Evolutionary conservation across 1,284 basidiomycete species (phyloP).

Genomic region (Puccinia brachypodii): DNA sequence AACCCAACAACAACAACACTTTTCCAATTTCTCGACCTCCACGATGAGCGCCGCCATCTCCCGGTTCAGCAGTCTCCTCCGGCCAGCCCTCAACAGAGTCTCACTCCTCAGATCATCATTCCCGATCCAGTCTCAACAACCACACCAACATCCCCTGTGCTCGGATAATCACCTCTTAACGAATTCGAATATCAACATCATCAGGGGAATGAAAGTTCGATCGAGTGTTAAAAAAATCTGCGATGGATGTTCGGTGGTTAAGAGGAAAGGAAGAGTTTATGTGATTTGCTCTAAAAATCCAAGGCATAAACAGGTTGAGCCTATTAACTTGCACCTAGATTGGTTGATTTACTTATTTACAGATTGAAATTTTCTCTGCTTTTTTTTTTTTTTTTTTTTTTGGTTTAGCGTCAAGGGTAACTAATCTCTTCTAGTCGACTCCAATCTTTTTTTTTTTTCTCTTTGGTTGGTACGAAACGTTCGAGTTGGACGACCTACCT

Average conservation of each 20-base stretch:
- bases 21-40: too few relatives aligned
- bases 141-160: background rate
- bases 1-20: too few relatives aligned
- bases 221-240: slow-evolving; percentile 51
- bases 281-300: slow-evolving; percentile 91
- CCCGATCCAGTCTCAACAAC: background rate
- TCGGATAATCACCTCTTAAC: background rate
- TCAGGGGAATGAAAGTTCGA: slow-evolving; percentile 46
- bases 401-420: background rate
- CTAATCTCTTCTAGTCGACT: background rate
- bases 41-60: background rate
- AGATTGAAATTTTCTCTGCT: background rate
- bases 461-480: background rate
- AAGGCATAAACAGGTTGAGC: slow-evolving; percentile 91
- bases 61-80: slow-evolving; percentile 18
- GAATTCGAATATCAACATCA: background rate
- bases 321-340: too few relatives aligned
- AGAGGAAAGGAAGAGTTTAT: slow-evolving; percentile 84
- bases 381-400: slow-evolving; percentile 10
- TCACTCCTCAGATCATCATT: slow-evolving; percentile 18
- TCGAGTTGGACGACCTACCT: background rate
- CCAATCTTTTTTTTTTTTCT: background rate
- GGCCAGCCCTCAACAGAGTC: background rate
- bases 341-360: background rate
- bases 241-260: slow-evolving; percentile 57